Conservation (phyloP, 108 stramenopile species). For the Nannochloropsis gaditana region DNA sequence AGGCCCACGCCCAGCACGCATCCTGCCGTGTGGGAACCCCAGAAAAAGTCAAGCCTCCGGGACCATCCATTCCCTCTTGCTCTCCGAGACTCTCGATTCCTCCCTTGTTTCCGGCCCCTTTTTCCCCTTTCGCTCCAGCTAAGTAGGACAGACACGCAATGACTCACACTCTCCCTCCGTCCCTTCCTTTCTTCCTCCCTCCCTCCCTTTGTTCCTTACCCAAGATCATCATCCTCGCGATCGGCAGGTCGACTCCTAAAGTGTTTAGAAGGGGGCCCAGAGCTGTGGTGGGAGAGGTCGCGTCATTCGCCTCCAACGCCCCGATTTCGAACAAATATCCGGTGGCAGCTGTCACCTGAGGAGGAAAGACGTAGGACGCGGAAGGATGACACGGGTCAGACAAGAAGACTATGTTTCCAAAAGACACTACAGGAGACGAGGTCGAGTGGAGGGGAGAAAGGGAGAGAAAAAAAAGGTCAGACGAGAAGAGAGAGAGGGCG, state of each 20-base stretch:
- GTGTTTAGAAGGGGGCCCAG: neutral
- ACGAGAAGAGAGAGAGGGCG: no score
- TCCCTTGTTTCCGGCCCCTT: neutral
- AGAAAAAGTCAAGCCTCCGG: no score
- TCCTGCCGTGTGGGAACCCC: neutral
- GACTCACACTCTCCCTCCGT: neutral
- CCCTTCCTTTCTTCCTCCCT: neutral
- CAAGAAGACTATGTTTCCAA: no score
- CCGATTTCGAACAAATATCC: neutral
- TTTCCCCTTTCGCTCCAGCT: neutral
- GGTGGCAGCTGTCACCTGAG: neutral
- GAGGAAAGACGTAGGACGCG: neutral
- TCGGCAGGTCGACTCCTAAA: neutral
- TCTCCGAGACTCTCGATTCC: neutral
- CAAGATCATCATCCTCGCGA: neutral
- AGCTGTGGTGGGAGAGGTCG: neutral
- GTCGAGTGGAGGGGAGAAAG: no score
- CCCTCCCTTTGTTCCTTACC: neutral
- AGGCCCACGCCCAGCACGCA: neutral
- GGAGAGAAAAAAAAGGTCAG: no score
- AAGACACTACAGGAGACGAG: no score
- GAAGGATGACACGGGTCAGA: neutral
- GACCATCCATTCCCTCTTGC: neutral
- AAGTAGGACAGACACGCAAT: neutral
- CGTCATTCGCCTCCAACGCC: neutral